A percentile compares a stretch with the other conserved stretches of the same genome.
These are phyloP conservation scores for Diaporthe sp. DNA, from an alignment of 2,329 filamentous ascomycete species.

Conservation along the genomic window DNA sequence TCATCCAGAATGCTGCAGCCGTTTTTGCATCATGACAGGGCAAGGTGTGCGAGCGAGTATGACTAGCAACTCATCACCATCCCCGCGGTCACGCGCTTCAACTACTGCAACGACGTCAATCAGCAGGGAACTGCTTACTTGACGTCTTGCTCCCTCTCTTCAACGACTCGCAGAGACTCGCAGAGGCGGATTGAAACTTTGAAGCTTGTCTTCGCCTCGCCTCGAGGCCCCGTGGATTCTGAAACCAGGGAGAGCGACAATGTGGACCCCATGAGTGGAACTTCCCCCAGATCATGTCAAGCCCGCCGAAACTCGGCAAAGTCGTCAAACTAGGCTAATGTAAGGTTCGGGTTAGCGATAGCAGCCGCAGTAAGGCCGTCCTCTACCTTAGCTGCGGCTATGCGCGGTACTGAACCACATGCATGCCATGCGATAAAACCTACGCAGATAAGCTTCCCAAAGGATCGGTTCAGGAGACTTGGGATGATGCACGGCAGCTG, in stretches of 20 bases:
- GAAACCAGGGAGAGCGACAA: constrained; percentile 5
- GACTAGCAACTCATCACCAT: neutral
- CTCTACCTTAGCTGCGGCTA: neutral
- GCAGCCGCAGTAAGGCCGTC: constrained; percentile 11
- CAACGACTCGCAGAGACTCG: constrained; percentile 4
- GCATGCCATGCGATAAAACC: neutral
- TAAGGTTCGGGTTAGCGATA: neutral
- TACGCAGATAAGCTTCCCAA: constrained; percentile 3
- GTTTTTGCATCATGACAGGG: neutral
- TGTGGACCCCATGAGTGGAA: constrained; percentile 16
- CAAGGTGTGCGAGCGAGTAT: neutral
- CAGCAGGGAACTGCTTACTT: neutral
- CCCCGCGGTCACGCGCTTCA: neutral
- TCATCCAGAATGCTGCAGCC: neutral
- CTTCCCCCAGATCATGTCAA: constrained; percentile 27
- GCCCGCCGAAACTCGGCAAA: constrained; percentile 24
- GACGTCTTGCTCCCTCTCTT: neutral
- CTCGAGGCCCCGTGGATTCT: constrained; percentile 15
- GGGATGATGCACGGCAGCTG: constrained; percentile 9
- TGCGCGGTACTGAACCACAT: neutral
- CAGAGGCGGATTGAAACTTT: constrained; percentile 9
- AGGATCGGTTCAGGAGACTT: neutral
- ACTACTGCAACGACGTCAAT: neutral
- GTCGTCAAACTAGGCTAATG: constrained; percentile 8
- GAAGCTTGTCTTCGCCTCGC: constrained; percentile 27